Percentiles rank a stretch among this genome's conserved stretches.
These are phyloP conservation scores for Pleurotus tuber-regium DNA, from an alignment of 768 basidiomycete species.

Conservation along the genomic window DNA sequence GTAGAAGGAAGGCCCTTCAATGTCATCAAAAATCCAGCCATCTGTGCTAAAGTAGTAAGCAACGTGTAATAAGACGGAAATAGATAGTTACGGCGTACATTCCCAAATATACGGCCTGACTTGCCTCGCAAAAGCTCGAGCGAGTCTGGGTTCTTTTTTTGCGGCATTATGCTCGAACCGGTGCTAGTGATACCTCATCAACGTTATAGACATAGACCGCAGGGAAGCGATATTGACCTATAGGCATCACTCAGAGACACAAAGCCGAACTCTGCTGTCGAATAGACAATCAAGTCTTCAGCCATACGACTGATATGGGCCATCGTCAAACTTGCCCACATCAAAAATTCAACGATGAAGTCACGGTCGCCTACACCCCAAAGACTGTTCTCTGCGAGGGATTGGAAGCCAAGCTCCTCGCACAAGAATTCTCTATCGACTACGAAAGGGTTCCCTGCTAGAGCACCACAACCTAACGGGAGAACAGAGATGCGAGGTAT, in stretches of 20 bases:
- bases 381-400: slow-evolving; percentile 92
- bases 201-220: neutral
- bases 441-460: slow-evolving; percentile 95
- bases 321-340: slow-evolving; percentile 94
- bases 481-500: slow-evolving; percentile 89
- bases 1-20: slow-evolving; percentile 97
- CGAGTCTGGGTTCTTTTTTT: slow-evolving; percentile 99
- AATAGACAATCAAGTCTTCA: slow-evolving; percentile 96
- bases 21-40: slow-evolving; percentile 97
- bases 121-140: slow-evolving; percentile 95
- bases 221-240: slow-evolving; percentile 46
- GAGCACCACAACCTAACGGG: slow-evolving; percentile 90
- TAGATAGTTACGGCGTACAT: slow-evolving; percentile 40
- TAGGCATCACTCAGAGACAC: slow-evolving; percentile 96
- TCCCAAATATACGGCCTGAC: slow-evolving; percentile 90
- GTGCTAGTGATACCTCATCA: slow-evolving; percentile 79
- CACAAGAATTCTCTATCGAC: slow-evolving; percentile 94
- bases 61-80: slow-evolving; percentile 18
- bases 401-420: slow-evolving; percentile 83
- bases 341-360: slow-evolving; percentile 95
- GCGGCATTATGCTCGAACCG: slow-evolving; percentile 99
- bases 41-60: slow-evolving; percentile 42
- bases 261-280: slow-evolving; percentile 96
- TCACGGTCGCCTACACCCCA: slow-evolving; percentile 97
- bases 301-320: slow-evolving; percentile 92